Conservation (phyloP, 106 monocot species). For the Acorus calamus region DNA sequence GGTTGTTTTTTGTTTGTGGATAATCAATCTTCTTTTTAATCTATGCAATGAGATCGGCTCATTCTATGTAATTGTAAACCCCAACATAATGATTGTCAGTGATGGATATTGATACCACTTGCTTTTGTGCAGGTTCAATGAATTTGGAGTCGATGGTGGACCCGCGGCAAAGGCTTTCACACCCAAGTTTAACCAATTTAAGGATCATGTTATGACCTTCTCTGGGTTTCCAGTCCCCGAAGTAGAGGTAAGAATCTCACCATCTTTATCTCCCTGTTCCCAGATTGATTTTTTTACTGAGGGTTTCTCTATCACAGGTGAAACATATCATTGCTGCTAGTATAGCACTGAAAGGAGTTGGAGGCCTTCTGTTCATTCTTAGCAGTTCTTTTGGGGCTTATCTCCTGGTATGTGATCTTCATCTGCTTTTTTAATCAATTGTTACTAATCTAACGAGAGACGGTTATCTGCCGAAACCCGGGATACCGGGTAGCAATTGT, state of each 20-base stretch:
- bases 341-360: conserved; percentile 11
- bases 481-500: too few relatives aligned
- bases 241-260: conserved; percentile 19
- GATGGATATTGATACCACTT: too few relatives aligned
- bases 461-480: too few relatives aligned
- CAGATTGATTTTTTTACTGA: background rate
- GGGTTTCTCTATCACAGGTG: background rate
- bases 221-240: conserved; percentile 17
- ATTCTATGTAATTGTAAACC: too few relatives aligned
- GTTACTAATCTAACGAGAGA: too few relatives aligned
- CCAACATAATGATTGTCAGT: too few relatives aligned
- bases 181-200: conserved; percentile 27
- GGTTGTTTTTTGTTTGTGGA: too few relatives aligned
- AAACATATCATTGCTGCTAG: conserved; percentile 8
- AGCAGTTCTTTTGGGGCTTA: conserved; percentile 12
- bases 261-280: too few relatives aligned
- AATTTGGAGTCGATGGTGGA: conserved; percentile 35
- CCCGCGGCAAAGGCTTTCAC: conserved; percentile 22
- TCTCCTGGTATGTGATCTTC: conserved; percentile 8
- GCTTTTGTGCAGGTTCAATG: conserved; percentile 22
- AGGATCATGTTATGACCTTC: conserved; percentile 11
- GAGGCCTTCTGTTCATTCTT: conserved; percentile 15
- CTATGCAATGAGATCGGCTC: too few relatives aligned
- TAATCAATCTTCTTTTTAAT: too few relatives aligned
- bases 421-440: too few relatives aligned